Conservation (phyloP, 805 yeast genomes). For the Maudiozyma bulderi region DNA sequence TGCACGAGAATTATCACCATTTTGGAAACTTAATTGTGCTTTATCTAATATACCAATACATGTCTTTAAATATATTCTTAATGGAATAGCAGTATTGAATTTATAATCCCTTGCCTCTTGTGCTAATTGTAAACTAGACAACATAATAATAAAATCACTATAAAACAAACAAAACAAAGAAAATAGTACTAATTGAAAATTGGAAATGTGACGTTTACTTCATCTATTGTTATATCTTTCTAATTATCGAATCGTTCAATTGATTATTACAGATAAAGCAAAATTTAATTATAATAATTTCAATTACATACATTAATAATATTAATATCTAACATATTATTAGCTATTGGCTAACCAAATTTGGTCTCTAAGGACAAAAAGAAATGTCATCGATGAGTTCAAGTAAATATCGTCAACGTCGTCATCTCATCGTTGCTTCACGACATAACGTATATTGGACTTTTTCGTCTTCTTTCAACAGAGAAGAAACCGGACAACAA, state of each 20-base stretch:
- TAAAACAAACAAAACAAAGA: not conserved
- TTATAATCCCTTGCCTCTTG: conserved; percentile 45
- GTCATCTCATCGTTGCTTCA: not conserved
- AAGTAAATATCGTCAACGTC: not conserved
- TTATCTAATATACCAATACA: conserved; percentile 36
- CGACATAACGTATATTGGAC: too few relatives aligned
- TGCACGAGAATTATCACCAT: conserved; percentile 39
- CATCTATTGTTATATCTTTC: too few relatives aligned
- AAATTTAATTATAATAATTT: not conserved
- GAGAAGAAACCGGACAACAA: too few relatives aligned
- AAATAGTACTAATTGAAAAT: not conserved
- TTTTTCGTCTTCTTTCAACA: too few relatives aligned
- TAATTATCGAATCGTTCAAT: not conserved
- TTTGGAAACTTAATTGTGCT: conserved; percentile 32
- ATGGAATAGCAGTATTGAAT: conserved; percentile 41
- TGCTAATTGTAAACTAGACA: conserved; percentile 16
- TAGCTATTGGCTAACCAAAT: not conserved
- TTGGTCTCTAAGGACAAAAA: too few relatives aligned
- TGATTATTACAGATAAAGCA: not conserved
- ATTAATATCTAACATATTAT: not conserved
- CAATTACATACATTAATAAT: too few relatives aligned
- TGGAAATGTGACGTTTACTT: too few relatives aligned
- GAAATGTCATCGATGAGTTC: too few relatives aligned
- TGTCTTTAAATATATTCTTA: conserved; percentile 47
- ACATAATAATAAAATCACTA: conserved; percentile 3